Evolutionary conservation across 495 filamentous ascomycete genomes (phyloP), one percentile per base, ranked within the genome.

Genomic region (Talaromyces liani): DNA sequence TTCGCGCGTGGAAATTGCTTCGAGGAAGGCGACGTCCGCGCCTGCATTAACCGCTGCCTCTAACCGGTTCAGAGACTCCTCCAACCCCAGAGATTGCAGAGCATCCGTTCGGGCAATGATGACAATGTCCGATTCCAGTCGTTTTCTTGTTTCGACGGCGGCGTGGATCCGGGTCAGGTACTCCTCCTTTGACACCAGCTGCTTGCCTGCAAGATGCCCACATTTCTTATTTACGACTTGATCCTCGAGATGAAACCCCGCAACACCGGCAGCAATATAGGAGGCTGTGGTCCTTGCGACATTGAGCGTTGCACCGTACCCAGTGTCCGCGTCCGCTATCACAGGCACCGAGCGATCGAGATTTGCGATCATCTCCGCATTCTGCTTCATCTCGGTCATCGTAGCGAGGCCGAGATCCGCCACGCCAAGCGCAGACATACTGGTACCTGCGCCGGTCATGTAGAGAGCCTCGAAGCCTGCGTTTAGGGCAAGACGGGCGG

Each of bases 391-490:
- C 69, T 91, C 87, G 66, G 83, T 79, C 58, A 85, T 75, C 25
- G 81, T 81, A 6, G 82, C 81, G 6, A 90, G 69, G 14, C 85
- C 87, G 1, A 89, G 79, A 69, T 90, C 88, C 1, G 88, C 82
- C 75, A 82, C 77, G 10, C 88, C 87, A 0, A 88, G 79, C 1
- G 78, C 69, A 4, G 86, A 88, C 51, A 83, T 82, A 3, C 81
- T 81, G 4, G 87, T 88, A 16, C 87, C 88, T 7, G 87, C 88
- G 20, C 88, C 88, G 27, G 87, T 89, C 86, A 90, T 88, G 68
- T 90, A 88, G 45, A 90, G 66, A 20, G 74, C 78, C 55, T 89
- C 80, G 66, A 85, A 87, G 6, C 85, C 85, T 12, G 84, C 63
- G 12, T 78, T 69, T 51, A 89, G 78, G 2, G 86, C 86, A 60